These are phyloP conservation scores for Eleusine coracana DNA, from an alignment of 176 grass and related monocot genomes.

Conservation along the genomic window DNA sequence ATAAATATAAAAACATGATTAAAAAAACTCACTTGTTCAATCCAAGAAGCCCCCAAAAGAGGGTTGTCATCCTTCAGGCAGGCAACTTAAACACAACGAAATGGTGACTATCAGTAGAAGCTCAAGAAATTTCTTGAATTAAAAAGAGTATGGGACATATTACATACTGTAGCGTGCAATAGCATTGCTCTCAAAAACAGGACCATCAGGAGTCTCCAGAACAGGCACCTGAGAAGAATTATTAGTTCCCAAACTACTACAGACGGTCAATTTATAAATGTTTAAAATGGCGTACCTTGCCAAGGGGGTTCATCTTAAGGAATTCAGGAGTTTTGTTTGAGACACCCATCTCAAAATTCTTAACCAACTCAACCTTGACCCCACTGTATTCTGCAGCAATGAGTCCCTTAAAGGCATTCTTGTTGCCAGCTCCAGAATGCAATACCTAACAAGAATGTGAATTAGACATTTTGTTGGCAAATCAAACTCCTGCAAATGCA, in stretches of 20 bases:
- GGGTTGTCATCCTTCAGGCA: conserved; percentile 65
- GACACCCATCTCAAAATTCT: conserved; percentile 92
- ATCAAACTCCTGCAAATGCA: not conserved
- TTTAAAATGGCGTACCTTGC: conserved; percentile 57
- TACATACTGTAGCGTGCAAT: conserved; percentile 89
- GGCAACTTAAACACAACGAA: conserved; percentile 55
- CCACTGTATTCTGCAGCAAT: conserved; percentile 89
- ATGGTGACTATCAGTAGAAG: not conserved
- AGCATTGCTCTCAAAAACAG: conserved; percentile 96
- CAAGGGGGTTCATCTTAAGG: conserved; percentile 96
- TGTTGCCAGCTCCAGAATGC: conserved; percentile 61
- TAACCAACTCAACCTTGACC: conserved; percentile 69
- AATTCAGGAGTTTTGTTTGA: conserved; percentile 94
- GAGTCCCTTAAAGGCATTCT: conserved; percentile 89
- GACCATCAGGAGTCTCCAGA: conserved; percentile 87
- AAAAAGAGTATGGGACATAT: not conserved
- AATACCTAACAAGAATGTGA: conserved; percentile 44
- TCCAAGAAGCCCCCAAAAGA: conserved; percentile 68
- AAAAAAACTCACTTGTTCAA: conserved; percentile 77
- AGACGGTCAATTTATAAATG: not conserved
- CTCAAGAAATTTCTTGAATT: not conserved
- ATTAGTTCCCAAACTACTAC: not conserved
- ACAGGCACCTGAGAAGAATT: conserved; percentile 68
- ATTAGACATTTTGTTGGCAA: not conserved
- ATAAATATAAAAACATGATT: not conserved